Conservation (phyloP, 1,139 yeast genomes). For the Taphrina communis region DNA sequence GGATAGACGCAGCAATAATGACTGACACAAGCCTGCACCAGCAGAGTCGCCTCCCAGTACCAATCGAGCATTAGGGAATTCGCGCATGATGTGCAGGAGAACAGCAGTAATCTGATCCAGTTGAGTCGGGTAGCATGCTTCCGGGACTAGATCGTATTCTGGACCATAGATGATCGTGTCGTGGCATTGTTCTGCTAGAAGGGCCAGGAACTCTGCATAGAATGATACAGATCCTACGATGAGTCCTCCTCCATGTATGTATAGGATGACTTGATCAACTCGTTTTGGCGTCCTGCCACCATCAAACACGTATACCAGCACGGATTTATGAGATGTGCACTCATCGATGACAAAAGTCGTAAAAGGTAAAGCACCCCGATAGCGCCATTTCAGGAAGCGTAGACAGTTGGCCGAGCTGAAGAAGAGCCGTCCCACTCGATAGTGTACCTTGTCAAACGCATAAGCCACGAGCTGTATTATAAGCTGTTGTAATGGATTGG, state of each 20-base stretch:
- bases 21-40: conserved; percentile 21
- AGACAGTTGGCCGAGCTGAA: neutral
- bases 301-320: conserved; percentile 3
- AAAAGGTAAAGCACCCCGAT: neutral
- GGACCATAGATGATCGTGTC: conserved; percentile 13
- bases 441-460: conserved; percentile 11
- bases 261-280: conserved; percentile 6
- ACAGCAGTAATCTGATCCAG: conserved; percentile 10
- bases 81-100: neutral
- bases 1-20: conserved; percentile 2
- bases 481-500: conserved; percentile 14
- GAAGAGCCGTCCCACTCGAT: conserved; percentile 9
- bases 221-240: conserved; percentile 14
- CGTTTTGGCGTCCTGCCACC: neutral
- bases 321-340: neutral
- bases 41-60: conserved; percentile 29
- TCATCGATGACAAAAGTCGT: neutral
- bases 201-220: conserved; percentile 10
- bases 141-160: conserved; percentile 20
- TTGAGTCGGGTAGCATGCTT: conserved; percentile 11
- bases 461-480: conserved; percentile 10
- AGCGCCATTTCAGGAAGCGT: conserved; percentile 11
- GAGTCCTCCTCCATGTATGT: conserved; percentile 20
- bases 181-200: neutral
- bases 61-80: conserved; percentile 1